phyloP scores from a whole-genome alignment of 139 green algal genomes.

The Coelastrella sp. region DNA sequence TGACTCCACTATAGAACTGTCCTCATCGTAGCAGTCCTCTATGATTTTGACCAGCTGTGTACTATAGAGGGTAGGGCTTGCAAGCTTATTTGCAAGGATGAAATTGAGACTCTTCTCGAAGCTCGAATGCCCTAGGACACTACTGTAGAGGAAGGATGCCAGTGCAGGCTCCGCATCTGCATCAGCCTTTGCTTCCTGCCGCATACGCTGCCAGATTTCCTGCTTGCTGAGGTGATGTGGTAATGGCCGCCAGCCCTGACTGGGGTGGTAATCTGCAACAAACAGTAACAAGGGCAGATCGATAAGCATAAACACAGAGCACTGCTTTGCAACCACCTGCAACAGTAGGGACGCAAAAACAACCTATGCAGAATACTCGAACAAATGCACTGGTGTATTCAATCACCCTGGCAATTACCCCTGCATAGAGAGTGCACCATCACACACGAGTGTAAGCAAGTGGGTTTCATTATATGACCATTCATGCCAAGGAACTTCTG shows the following conservation, averaged over 20 bases:
- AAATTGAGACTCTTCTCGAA: slow-evolving; percentile 89
- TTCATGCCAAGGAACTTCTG: no score
- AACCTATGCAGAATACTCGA: no score
- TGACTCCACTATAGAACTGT: slow-evolving; percentile 73
- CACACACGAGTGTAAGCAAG: no score
- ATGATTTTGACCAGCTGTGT: slow-evolving; percentile 84
- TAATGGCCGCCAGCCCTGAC: slow-evolving; percentile 62
- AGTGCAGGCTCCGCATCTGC: slow-evolving; percentile 86
- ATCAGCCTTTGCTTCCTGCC: slow-evolving; percentile 65
- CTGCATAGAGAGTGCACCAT: no score
- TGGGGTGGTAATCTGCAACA: slow-evolving; percentile 53
- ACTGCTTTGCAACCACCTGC: no score
- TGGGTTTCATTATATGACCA: no score
- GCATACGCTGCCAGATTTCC: slow-evolving; percentile 75
- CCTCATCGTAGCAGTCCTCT: slow-evolving; percentile 56
- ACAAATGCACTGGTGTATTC: no score
- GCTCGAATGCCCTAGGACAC: slow-evolving; percentile 87
- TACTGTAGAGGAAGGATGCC: slow-evolving; percentile 90
- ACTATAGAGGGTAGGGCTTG: slow-evolving; percentile 84
- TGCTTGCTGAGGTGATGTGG: slow-evolving; percentile 66
- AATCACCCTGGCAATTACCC: no score
- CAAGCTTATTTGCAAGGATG: slow-evolving; percentile 96
- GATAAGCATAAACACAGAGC: no score
- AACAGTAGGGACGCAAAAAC: no score
- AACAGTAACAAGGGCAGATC: no score